Conservation (phyloP, 2,329 filamentous ascomycete genomes). For the Cephalotrichum gorgonifer region DNA sequence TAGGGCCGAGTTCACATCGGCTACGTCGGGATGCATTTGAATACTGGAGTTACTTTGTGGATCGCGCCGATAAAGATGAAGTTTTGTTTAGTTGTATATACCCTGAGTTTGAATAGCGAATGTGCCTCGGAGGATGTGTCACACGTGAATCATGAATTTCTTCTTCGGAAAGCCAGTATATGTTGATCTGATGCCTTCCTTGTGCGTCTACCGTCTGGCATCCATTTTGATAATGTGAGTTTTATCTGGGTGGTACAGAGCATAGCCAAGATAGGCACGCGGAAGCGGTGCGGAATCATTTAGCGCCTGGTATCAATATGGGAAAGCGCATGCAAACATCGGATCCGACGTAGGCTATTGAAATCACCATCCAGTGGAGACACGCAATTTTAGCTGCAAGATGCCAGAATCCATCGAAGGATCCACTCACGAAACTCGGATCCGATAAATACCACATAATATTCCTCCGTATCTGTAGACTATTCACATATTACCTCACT, state of each 20-base stretch:
- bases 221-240: no score
- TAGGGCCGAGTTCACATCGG: slow-evolving; percentile 12
- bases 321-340: background rate
- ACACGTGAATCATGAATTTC: no score
- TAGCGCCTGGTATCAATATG: background rate
- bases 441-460: background rate
- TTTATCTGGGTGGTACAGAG: no score
- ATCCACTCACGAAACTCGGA: background rate
- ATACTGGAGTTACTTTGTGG: background rate
- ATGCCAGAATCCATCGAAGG: background rate
- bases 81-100: no score
- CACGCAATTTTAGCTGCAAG: background rate
- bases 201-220: no score
- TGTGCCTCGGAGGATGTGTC: no score
- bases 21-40: background rate
- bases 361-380: background rate
- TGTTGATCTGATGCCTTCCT: no score
- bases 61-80: no score
- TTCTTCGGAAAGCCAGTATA: no score
- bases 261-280: background rate
- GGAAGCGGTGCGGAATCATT: background rate
- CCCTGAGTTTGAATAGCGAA: no score
- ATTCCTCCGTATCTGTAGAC: background rate
- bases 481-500: background rate
- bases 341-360: background rate